phyloP scores from a whole-genome alignment of 148 eudicot genomes.

The Polygonum maritimum region DNA sequence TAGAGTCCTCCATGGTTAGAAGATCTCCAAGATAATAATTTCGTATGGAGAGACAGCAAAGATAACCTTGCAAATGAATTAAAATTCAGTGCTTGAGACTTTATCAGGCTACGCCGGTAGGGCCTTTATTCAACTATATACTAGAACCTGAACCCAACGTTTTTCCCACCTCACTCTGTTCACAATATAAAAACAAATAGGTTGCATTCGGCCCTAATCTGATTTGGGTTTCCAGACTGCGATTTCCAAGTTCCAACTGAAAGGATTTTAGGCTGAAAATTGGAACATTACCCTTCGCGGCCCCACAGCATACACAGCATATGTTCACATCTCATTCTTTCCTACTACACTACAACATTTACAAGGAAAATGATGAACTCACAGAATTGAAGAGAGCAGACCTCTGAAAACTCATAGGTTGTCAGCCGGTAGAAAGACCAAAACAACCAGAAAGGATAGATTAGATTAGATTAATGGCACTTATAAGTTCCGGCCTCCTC shows the following conservation, averaged over 20 bases:
- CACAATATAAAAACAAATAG: not conserved
- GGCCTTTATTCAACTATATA: too few relatives aligned
- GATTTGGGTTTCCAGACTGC: not conserved
- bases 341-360: not conserved
- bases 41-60: too few relatives aligned
- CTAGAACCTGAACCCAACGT: not conserved
- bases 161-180: not conserved
- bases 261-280: not conserved
- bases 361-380: not conserved
- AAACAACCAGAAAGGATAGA: not conserved
- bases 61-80: too few relatives aligned
- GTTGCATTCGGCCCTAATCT: not conserved
- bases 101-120: too few relatives aligned
- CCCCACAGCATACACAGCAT: not conserved
- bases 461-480: not conserved
- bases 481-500: conserved; percentile 55
- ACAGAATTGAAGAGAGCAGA: not conserved
- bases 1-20: too few relatives aligned
- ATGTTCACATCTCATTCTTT: not conserved
- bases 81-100: too few relatives aligned
- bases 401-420: not conserved
- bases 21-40: too few relatives aligned
- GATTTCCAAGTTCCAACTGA: not conserved
- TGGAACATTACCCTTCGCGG: not conserved
- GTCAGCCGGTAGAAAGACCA: not conserved